Evolutionary conservation across 345 rosid species (phyloP), one percentile per base, ranked within the genome.

Genomic region (Populus nigra): DNA sequence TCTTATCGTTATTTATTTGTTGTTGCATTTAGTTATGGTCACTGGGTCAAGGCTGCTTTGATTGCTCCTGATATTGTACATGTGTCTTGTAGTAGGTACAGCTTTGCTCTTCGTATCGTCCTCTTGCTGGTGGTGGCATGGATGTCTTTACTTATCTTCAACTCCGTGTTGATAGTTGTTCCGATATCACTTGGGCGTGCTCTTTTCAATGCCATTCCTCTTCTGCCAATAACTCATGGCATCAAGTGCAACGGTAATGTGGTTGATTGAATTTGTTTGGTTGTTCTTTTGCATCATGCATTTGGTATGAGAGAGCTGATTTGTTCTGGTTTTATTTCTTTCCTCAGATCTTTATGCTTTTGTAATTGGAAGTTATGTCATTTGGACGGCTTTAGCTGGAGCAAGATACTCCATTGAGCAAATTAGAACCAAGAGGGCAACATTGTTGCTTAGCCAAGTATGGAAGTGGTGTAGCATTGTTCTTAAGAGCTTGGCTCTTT

Each of bases 141-240:
- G 99, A 90, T 96, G 90, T 92, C 99, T 33, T 88, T 96, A 59
- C 97, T 96, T 74, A 70, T 96, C 85, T 90, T 94, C 87, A 92
- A 94, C 87, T 94, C 99, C 4, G 91, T 95, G 67, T 78, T 96
- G 88, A 86, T 94, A 82, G 90, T 92, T 63, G 89, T 96, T 17
- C 98, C 99, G 31, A 88, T 96, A 76, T 90, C 97, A n/a, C 91
- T 96, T 72, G 99, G 99, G 38, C 97, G 97, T 76, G 88, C 91
- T 70, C 88, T 96, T 78, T 96, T 96, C 87, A 92, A 90, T 85
- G 88, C 91, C 79, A 90, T 96, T 82, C 99, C 99, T 76, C 88
- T 85, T 76, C 97, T 96, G 67, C 99, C 99, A 65, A 88, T 91
- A 85, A 94, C 99, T 76, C 99, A 94, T 73, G 99, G 98, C 81